Conservation (phyloP, 495 filamentous ascomycete species). For the Annulohypoxylon nitens region DNA sequence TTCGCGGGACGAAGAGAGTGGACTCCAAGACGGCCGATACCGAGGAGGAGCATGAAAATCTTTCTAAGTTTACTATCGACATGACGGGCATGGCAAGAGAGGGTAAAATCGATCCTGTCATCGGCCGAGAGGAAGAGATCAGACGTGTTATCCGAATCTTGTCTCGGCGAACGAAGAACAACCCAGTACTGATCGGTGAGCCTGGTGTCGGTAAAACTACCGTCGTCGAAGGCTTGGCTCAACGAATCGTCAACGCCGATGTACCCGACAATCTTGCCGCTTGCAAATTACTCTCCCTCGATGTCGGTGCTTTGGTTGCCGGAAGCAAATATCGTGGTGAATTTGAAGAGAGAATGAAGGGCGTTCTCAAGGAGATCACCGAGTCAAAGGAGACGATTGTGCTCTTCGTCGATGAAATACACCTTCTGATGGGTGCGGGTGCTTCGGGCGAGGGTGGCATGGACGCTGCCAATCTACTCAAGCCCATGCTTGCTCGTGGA, state of each 20-base stretch:
- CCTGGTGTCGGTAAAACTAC: constrained; percentile 99
- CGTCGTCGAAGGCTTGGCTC: constrained; percentile 96
- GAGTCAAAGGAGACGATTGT: constrained; percentile 98
- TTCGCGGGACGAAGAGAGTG: constrained; percentile 90
- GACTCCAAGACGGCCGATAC: constrained; percentile 95
- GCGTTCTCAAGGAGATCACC: constrained; percentile 95
- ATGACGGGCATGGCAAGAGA: constrained; percentile 95
- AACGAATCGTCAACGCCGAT: constrained; percentile 94
- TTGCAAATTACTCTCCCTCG: constrained; percentile 92
- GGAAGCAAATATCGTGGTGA: constrained; percentile 98
- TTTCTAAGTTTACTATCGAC: constrained; percentile 98
- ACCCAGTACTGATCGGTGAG: constrained; percentile 93
- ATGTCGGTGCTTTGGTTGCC: constrained; percentile 93
- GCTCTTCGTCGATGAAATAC: constrained; percentile 98
- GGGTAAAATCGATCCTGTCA: constrained; percentile 98
- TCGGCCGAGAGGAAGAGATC: constrained; percentile 97
- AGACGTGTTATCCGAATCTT: constrained; percentile 93
- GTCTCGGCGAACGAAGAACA: constrained; percentile 96
- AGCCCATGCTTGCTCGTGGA: constrained; percentile 94
- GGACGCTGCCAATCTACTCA: constrained; percentile 97
- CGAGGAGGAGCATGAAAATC: constrained; percentile 89
- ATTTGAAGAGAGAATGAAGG: constrained; percentile 99
- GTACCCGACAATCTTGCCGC: constrained; percentile 95
- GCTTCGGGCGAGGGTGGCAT: constrained; percentile 95
- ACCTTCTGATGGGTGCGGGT: constrained; percentile 97